Conservation (phyloP, 192 early-diverging fungal species). For the Rhizoclosmatium sp. region DNA sequence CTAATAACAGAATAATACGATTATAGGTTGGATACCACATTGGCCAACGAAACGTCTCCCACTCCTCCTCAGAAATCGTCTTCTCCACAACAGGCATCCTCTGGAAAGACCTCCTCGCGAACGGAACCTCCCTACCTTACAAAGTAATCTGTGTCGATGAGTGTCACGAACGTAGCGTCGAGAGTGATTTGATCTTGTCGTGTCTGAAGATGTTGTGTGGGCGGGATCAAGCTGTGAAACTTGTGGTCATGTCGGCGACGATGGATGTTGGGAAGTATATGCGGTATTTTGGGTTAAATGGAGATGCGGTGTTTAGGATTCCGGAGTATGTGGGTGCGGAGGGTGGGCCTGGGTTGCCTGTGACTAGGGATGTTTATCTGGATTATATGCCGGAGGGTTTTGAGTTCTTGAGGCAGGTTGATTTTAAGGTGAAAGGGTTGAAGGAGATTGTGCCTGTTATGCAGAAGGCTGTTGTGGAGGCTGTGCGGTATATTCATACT, state of each 20-base stretch:
- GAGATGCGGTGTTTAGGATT: background rate
- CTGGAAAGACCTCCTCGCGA: background rate
- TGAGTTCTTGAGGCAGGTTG: background rate
- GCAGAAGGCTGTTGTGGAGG: background rate
- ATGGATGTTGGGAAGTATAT: background rate
- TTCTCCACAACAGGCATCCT: background rate
- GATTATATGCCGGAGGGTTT: background rate
- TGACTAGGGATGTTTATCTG: background rate
- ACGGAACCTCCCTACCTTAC: background rate
- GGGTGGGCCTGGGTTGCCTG: background rate
- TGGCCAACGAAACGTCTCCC: background rate
- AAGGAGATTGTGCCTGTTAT: background rate
- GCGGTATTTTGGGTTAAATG: background rate
- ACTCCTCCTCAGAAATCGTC: background rate
- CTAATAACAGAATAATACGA: background rate
- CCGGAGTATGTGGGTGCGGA: background rate
- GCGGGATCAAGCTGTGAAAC: background rate
- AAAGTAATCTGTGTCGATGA: conserved; percentile 2
- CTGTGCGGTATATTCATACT: background rate
- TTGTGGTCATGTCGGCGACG: background rate
- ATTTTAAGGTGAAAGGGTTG: background rate
- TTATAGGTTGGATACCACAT: background rate
- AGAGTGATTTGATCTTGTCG: background rate
- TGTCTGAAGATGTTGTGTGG: background rate
- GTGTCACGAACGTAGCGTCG: background rate